Conservation (phyloP, 352 stramenopile genomes). For the Aphanomyces euteiches region DNA sequence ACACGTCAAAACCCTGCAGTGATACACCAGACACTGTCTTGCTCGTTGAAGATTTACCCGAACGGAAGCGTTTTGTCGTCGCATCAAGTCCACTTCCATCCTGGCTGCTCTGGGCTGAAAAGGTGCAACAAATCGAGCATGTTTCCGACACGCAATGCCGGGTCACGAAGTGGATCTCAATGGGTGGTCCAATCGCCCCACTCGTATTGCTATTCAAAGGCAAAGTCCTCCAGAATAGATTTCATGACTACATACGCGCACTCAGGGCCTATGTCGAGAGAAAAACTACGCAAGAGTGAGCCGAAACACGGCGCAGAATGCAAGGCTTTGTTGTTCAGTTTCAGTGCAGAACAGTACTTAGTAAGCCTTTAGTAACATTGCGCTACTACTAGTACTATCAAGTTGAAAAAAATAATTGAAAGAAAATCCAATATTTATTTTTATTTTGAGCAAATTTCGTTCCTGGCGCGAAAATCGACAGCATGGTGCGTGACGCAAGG, state of each 20-base stretch:
- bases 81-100: not conserved
- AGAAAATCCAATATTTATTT: not conserved
- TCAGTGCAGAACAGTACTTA: too few species aligned
- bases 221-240: not conserved
- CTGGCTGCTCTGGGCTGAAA: conserved; percentile 14
- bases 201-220: not conserved
- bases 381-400: too few species aligned
- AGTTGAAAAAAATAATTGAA: not conserved
- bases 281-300: too few species aligned
- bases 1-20: not conserved
- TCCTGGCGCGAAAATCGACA: conserved; percentile 13
- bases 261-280: not conserved
- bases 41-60: conserved; percentile 1
- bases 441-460: not conserved
- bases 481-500: not conserved
- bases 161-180: conserved; percentile 2
- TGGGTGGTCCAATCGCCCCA: not conserved
- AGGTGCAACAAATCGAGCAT: not conserved
- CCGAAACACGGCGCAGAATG: too few species aligned
- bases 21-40: not conserved
- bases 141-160: conserved; percentile 6
- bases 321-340: too few species aligned
- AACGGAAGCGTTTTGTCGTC: conserved; percentile 3
- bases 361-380: too few species aligned
- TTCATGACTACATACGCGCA: not conserved